Conservation (phyloP, 306 rosid species). For the Dryas octopetala region DNA sequence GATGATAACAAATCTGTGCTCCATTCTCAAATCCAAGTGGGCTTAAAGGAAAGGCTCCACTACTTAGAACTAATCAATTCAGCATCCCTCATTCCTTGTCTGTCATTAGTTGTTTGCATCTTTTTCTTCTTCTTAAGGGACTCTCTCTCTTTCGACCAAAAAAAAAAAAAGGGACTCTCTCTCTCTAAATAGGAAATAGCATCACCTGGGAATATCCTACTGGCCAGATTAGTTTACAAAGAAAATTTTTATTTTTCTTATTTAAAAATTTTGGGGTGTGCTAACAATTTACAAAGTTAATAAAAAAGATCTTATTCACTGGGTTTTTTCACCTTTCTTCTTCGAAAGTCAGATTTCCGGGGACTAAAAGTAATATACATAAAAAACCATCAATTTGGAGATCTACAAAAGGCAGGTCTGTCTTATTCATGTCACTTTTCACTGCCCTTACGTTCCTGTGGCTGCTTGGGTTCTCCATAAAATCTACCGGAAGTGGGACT, state of each 20-base stretch:
- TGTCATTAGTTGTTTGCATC: conserved; percentile 9
- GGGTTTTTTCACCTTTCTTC: conserved; percentile 22
- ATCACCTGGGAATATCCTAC: conserved; percentile 5
- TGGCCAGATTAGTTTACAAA: not conserved
- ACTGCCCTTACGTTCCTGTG: conserved; percentile 23
- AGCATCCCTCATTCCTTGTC: conserved; percentile 6
- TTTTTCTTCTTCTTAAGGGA: not conserved
- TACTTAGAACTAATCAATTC: conserved; percentile 7
- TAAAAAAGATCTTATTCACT: not conserved
- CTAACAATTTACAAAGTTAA: conserved; percentile 15
- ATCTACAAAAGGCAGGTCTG: conserved; percentile 31
- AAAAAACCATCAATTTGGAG: conserved; percentile 36
- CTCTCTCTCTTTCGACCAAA: not conserved
- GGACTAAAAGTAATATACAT: conserved; percentile 34
- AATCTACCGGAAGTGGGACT: conserved; percentile 14
- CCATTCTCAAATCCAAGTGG: conserved; percentile 17
- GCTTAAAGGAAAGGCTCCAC: not conserved
- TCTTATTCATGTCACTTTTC: conserved; percentile 36
- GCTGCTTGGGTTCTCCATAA: conserved; percentile 36
- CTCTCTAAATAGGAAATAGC: not conserved
- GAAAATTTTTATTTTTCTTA: not conserved
- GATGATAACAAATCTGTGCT: not conserved
- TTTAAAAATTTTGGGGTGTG: not conserved
- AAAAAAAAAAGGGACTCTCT: not conserved
- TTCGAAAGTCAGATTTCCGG: conserved; percentile 36